phyloP scores from a whole-genome alignment of 495 filamentous ascomycete species.

The Corynascus novoguineensis region DNA sequence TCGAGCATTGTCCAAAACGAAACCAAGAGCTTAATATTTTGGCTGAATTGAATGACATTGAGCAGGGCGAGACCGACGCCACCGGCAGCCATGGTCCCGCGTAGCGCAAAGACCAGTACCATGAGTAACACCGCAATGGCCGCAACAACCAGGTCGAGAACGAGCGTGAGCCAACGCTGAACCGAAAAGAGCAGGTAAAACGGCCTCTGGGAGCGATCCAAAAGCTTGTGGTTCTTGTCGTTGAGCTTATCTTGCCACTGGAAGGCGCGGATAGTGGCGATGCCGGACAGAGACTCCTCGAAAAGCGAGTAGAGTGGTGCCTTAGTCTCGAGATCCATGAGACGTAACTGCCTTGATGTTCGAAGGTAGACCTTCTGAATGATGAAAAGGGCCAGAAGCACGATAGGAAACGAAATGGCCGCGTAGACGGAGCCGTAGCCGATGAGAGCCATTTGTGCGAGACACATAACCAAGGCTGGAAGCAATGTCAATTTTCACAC shows the following conservation, averaged over 20 bases:
- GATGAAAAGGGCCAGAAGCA: constrained; percentile 38
- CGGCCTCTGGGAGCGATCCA: constrained; percentile 40
- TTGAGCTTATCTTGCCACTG: constrained; percentile 34
- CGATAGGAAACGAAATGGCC: constrained; percentile 35
- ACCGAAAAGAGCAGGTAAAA: constrained; percentile 42
- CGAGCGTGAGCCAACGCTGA: constrained; percentile 43
- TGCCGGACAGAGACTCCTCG: constrained; percentile 43
- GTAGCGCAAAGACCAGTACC: constrained; percentile 35
- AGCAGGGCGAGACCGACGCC: constrained; percentile 31
- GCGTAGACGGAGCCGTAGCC: constrained; percentile 44
- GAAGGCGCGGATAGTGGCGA: constrained; percentile 46
- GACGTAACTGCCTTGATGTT: constrained; percentile 59
- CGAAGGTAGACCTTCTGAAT: constrained; percentile 59
- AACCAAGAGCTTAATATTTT: constrained; percentile 36
- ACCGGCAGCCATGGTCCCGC: constrained; percentile 30
- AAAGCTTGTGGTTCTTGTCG: constrained; percentile 24
- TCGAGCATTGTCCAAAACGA: constrained; percentile 47
- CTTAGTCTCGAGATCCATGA: constrained; percentile 59
- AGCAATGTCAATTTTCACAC: not conserved
- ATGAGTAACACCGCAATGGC: constrained; percentile 43
- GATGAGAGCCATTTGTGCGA: constrained; percentile 38
- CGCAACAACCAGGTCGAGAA: constrained; percentile 41
- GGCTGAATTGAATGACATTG: constrained; percentile 30
- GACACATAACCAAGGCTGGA: constrained; percentile 19
- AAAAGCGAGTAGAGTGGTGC: constrained; percentile 58